A percentile compares a stretch with the other conserved stretches of the same genome.
Evolutionary conservation across 495 filamentous ascomycete genomes (phyloP).

Genomic region (Penicillium cosmopolitanum): DNA sequence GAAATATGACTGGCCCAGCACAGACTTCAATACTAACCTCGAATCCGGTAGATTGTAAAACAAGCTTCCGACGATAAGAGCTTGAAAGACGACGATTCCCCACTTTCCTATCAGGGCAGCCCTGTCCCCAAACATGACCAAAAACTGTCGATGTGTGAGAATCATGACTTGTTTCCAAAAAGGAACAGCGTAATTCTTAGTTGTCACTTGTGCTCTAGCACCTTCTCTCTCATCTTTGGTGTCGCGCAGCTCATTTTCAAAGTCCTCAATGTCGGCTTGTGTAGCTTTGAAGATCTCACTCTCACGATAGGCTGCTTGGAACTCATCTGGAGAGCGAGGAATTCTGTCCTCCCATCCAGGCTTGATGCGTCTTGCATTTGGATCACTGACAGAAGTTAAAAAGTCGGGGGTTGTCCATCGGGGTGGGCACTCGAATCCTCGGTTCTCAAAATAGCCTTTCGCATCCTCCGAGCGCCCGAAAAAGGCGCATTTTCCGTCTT

Average conservation of each 20-base stretch:
- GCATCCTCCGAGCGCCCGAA: slow-evolving; percentile 63
- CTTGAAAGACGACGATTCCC: slow-evolving; percentile 69
- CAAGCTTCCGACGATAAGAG: slow-evolving; percentile 74
- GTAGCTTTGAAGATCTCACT: slow-evolving; percentile 42
- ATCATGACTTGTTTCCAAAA: slow-evolving; percentile 70
- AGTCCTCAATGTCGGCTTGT: slow-evolving; percentile 49
- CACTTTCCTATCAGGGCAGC: slow-evolving; percentile 54
- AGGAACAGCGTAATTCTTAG: slow-evolving; percentile 65
- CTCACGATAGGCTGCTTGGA: slow-evolving; percentile 56
- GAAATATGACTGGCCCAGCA: not conserved
- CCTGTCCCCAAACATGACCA: slow-evolving; percentile 66
- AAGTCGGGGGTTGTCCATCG: slow-evolving; percentile 73
- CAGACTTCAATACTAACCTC: slow-evolving; percentile 27
- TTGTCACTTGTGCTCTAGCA: slow-evolving; percentile 48
- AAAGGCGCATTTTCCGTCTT: slow-evolving; percentile 67
- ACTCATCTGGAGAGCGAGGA: slow-evolving; percentile 62
- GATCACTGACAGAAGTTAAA: slow-evolving; percentile 67
- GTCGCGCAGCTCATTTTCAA: slow-evolving; percentile 53
- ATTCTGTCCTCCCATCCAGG: slow-evolving; percentile 62
- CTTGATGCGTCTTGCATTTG: slow-evolving; percentile 60
- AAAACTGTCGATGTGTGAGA: slow-evolving; percentile 67
- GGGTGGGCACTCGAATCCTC: slow-evolving; percentile 63
- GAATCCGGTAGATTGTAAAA: slow-evolving; percentile 73
- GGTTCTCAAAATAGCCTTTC: slow-evolving; percentile 62
- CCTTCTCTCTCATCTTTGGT: slow-evolving; percentile 51